Percentiles rank a stretch among this genome's conserved stretches.
Evolutionary conservation across 2,329 filamentous ascomycete genomes (phyloP).

Genomic region (Sphaerulina musiva): DNA sequence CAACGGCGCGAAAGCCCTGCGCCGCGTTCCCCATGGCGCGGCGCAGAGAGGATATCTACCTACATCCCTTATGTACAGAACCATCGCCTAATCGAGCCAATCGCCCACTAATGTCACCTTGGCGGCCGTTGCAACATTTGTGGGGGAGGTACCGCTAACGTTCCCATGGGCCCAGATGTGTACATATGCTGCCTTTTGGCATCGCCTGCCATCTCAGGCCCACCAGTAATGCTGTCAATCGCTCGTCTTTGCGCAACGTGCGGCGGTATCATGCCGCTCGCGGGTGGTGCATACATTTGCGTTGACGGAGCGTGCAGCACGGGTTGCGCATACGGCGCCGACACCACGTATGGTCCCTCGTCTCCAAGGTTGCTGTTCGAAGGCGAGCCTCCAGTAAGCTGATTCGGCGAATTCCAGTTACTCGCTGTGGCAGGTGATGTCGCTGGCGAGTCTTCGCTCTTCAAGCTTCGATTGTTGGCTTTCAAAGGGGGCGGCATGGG

Average conservation of each 20-base stretch:
- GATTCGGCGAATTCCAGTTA: conserved; percentile 59
- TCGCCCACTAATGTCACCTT: conserved; percentile 11
- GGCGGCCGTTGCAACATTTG: conserved; percentile 21
- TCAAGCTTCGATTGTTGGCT: conserved; percentile 51
- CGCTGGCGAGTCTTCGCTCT: conserved; percentile 57
- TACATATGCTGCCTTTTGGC: conserved; percentile 56
- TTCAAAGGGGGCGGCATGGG: conserved; percentile 49
- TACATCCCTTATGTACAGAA: conserved; percentile 20
- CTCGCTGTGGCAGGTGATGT: conserved; percentile 55
- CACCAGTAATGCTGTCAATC: conserved; percentile 55
- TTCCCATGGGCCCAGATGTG: conserved; percentile 37
- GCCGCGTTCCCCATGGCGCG: not conserved
- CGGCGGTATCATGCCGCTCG: conserved; percentile 33
- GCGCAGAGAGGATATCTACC: conserved; percentile 7
- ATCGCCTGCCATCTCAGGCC: conserved; percentile 45
- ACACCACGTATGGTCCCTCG: conserved; percentile 42
- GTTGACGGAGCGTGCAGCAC: conserved; percentile 11
- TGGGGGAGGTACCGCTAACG: conserved; percentile 33
- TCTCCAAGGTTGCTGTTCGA: conserved; percentile 42
- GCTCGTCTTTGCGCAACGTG: conserved; percentile 48
- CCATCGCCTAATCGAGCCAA: not conserved
- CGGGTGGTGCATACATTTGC: conserved; percentile 36
- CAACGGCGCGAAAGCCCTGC: not conserved
- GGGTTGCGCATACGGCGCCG: conserved; percentile 37
- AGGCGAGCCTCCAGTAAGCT: conserved; percentile 53